A percentile compares a stretch with the other conserved stretches of the same genome.
Evolutionary conservation across 805 yeast genomes (phyloP).

Genomic region (Metschnikowia anglica): DNA sequence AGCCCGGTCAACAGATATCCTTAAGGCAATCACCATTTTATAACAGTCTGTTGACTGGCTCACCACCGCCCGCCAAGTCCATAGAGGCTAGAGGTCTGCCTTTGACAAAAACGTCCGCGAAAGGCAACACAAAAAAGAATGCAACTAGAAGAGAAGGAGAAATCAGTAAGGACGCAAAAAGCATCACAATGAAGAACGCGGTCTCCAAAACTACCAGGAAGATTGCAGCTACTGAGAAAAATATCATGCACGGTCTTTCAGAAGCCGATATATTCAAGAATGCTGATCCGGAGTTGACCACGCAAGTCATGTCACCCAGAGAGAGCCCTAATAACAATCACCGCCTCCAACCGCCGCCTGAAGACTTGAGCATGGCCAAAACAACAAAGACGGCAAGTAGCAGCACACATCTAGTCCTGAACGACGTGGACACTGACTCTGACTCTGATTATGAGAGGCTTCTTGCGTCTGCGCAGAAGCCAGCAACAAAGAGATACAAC

Average conservation of each 20-base stretch:
- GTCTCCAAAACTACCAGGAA: not conserved
- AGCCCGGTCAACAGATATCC: conserved; percentile 39
- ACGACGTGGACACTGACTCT: conserved; percentile 13
- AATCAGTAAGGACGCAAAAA: not conserved
- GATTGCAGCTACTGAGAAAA: not conserved
- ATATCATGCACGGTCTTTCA: not conserved
- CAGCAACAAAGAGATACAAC: conserved; percentile 16
- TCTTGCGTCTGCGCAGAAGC: conserved; percentile 12
- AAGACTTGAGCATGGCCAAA: not conserved
- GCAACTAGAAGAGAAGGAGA: not conserved
- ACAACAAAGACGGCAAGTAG: not conserved
- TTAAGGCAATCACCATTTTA: conserved; percentile 39
- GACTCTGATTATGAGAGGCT: conserved; percentile 22
- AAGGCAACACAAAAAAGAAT: not conserved
- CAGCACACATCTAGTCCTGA: not conserved
- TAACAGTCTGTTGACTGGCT: conserved; percentile 12
- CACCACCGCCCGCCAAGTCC: conserved; percentile 5
- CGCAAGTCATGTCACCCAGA: not conserved
- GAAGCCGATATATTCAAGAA: not conserved
- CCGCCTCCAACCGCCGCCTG: not conserved
- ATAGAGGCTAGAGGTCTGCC: conserved; percentile 3
- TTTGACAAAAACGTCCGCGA: not conserved
- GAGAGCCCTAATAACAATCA: not conserved
- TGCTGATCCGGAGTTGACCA: not conserved
- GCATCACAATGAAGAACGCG: not conserved